Evolutionary conservation across 2,329 filamentous ascomycete species (phyloP).

Genomic region (Penicillium hordei): DNA sequence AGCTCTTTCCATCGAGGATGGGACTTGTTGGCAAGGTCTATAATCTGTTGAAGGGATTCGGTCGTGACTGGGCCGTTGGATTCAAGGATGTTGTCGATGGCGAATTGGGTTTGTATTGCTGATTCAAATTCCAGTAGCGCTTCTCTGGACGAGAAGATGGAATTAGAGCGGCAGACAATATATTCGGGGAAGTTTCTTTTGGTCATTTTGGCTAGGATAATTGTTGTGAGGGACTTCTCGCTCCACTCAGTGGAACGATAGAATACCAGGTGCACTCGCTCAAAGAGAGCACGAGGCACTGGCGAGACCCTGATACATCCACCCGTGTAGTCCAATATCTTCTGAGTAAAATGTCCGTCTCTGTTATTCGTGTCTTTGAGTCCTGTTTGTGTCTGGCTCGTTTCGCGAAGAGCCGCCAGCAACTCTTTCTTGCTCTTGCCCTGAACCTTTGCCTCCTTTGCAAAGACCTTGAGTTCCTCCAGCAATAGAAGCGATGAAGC

Average conservation of each 20-base stretch:
- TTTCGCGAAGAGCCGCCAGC: constrained; percentile 68
- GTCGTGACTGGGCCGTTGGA: constrained; percentile 69
- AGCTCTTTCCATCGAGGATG: constrained; percentile 78
- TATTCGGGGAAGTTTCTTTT: constrained; percentile 85
- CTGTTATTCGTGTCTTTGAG: constrained; percentile 71
- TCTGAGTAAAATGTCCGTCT: constrained; percentile 71
- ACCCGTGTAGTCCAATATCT: constrained; percentile 74
- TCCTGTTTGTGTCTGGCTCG: constrained; percentile 72
- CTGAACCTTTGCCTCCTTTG: constrained; percentile 81
- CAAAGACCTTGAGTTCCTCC: constrained; percentile 80
- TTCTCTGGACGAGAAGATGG: constrained; percentile 77
- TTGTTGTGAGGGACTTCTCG: constrained; percentile 91
- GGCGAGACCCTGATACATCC: constrained; percentile 80
- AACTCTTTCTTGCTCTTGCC: constrained; percentile 87
- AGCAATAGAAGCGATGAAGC: constrained; percentile 78
- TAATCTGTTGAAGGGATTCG: constrained; percentile 64
- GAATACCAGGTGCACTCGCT: constrained; percentile 92
- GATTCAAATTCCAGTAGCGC: constrained; percentile 86
- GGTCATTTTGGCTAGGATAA: constrained; percentile 89
- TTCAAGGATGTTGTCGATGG: constrained; percentile 79
- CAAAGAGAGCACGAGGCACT: constrained; percentile 75
- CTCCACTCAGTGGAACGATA: constrained; percentile 97
- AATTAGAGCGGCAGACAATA: constrained; percentile 82
- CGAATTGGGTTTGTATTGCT: constrained; percentile 75
- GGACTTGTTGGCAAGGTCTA: constrained; percentile 70